Evolutionary conservation across 257 asterid genomes (phyloP).

Genomic region (Solanum clarkiae): DNA sequence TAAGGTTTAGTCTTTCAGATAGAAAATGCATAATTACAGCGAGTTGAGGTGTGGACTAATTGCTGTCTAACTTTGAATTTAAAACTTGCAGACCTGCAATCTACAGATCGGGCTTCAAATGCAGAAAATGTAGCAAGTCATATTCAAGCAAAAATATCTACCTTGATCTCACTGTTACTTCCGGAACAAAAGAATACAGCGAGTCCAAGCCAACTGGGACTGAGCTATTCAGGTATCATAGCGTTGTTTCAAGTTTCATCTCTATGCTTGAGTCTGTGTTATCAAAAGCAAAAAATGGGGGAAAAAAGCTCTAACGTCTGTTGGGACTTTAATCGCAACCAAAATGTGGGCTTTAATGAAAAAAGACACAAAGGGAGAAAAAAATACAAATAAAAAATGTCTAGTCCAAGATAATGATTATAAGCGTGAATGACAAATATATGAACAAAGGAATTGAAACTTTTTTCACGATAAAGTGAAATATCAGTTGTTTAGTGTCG

Average conservation of each 20-base stretch:
- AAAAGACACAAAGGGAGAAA: background rate
- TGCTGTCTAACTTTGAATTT: background rate
- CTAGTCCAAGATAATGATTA: background rate
- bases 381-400: background rate
- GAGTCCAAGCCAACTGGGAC: conserved; percentile 75
- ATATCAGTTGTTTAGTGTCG: too few relatives aligned
- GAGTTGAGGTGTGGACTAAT: background rate
- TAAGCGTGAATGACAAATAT: background rate
- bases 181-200: conserved; percentile 71
- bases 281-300: background rate
- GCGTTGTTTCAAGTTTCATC: background rate
- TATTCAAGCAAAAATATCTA: conserved; percentile 82
- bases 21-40: background rate
- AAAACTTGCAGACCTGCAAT: conserved; percentile 66
- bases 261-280: background rate
- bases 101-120: conserved; percentile 85
- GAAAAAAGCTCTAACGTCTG: background rate
- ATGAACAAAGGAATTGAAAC: background rate
- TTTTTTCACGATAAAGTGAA: too few relatives aligned
- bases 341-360: background rate
- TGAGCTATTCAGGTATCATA: conserved; percentile 74
- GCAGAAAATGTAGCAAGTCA: conserved; percentile 68
- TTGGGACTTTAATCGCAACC: background rate
- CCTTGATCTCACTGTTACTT: conserved; percentile 88
- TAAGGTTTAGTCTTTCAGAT: conserved; percentile 28